These are phyloP conservation scores for Bothriochloa decipiens DNA, from an alignment of 176 grass and related monocot genomes.

Conservation along the genomic window DNA sequence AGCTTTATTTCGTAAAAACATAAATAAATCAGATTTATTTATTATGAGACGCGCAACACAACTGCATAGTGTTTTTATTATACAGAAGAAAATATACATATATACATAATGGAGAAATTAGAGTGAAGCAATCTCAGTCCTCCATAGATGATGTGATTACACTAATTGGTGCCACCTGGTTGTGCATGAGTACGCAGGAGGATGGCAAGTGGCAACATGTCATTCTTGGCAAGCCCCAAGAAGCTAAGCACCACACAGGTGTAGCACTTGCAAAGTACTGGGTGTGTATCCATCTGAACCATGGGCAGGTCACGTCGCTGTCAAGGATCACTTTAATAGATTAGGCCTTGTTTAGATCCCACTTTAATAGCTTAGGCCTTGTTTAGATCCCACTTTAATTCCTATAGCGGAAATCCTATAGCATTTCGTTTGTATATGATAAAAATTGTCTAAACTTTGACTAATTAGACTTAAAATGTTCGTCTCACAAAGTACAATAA, in stretches of 20 bases:
- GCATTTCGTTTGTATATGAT: too few species aligned
- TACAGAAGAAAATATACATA: too few species aligned
- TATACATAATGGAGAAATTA: neutral
- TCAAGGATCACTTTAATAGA: too few species aligned
- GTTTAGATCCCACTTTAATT: too few species aligned
- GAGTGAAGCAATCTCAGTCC: neutral
- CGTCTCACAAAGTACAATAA: too few species aligned
- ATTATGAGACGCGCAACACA: neutral
- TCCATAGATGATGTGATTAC: neutral
- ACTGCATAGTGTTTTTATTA: neutral
- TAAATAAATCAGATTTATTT: neutral
- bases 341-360: too few species aligned
- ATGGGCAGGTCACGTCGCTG: slow-evolving; percentile 3
- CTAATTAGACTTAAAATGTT: too few species aligned
- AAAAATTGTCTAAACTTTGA: too few species aligned
- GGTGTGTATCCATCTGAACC: slow-evolving; percentile 23
- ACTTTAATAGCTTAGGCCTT: too few species aligned
- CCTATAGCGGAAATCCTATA: too few species aligned
- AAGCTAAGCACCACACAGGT: slow-evolving; percentile 30
- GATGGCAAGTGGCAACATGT: neutral
- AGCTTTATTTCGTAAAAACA: neutral
- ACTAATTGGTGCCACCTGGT: slow-evolving; percentile 29
- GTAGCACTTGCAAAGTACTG: slow-evolving; percentile 20
- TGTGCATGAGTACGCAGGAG: neutral
- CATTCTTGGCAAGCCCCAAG: neutral